Evolutionary conservation across 2,329 filamentous ascomycete species (phyloP), one percentile per base, ranked within the genome.

Genomic region (Triangularia setosa): DNA sequence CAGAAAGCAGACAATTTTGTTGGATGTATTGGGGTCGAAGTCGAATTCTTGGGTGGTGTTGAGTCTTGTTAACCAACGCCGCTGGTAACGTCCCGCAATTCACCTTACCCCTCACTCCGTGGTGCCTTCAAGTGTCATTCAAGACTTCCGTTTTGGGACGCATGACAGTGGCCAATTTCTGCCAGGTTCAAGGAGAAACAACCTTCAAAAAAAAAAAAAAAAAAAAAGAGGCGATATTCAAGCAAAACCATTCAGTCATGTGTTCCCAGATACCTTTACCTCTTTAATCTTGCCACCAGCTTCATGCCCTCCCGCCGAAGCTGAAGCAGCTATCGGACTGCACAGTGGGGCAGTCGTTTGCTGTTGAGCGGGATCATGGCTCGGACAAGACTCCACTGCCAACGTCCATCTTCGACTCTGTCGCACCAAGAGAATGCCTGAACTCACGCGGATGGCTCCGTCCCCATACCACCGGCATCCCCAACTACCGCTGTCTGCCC

Each of bases 151-250:
- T 30, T 28, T 25, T n/a, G 27, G 28, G 35, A 28, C 57, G 57
- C 57, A 59, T 59, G 40, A 59, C 57, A 59, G 57, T 59, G 57
- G 57, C 57, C 57, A 59, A 59, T 40, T 44, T 21, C 11, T 53
- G 48, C 48, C 48, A 23, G 18, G 14, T 40, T n/a, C 30, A 12
- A 33, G 55, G 6, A 57, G 24, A 28, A 57, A 57, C 54, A 30
- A 57, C 11, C 14, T 16, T 14, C 54, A 57, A n/a, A n/a, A n/a
- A n/a, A n/a, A n/a, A n/a, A n/a, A n/a, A n/a, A n/a, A n/a, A n/a
- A n/a, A n/a, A n/a, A n/a, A n/a, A n/a, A n/a, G n/a, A n/a, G n/a
- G n/a, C n/a, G n/a, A n/a, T n/a, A n/a, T n/a, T n/a, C n/a, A n/a
- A n/a, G n/a, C n/a, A n/a, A n/a, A 21, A 12, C 21, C 44, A 24